Base-by-base conservation (phyloP, 2,329 filamentous ascomycete species). In the Ceratocystis cacaofunesta region DNA sequence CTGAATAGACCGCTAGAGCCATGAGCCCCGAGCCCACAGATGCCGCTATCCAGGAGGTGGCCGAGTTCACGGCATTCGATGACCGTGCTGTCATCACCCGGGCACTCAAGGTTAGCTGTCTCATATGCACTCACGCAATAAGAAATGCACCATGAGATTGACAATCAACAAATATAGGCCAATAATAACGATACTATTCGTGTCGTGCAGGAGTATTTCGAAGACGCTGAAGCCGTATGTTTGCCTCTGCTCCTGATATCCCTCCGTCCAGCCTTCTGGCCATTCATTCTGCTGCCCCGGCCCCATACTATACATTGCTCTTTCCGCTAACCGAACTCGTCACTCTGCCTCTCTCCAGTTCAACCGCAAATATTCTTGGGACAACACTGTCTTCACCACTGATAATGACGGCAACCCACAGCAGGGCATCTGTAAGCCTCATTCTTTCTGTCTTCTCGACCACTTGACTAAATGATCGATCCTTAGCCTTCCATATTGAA, bases 401-500 rank as follows among this genome's bases (percentile, higher is more conserved):
- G 80, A 80, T 69, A 76, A 82, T 64, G 81, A 85, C 62, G 81
- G 81, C 43, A 73, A 72, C 36, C 44, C 63, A 32, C 63, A 64
- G 19, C 63, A 36, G 52, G 63, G 58, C 10, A 62, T 57, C 17
- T 57, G 30, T 61, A 65, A 65, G 43, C 43, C 43, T 15, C 10
- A 3, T 15, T 10, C 44, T 48, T 10, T n/a, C 17, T 19, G 17
- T 19, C 44, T 10, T 48, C 44, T 48, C 17, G 44, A 6, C 19
- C 6, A 19, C 44, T 15, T 28, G 25, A 15, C 8, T 19, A 28
- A 5, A 30, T 17, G 1, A 30, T 2, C 41, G 43, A n/a, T 22
- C 67, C 25, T 22, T 69, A 80, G 81, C 80, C 17, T 85, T 85
- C 71, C 78, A 80, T 68, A 79, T 85, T 67, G 81, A 85, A 68